Base-by-base conservation (phyloP, 1,284 basidiomycete genomes). In the Ceratobasidium sp. region DNA sequence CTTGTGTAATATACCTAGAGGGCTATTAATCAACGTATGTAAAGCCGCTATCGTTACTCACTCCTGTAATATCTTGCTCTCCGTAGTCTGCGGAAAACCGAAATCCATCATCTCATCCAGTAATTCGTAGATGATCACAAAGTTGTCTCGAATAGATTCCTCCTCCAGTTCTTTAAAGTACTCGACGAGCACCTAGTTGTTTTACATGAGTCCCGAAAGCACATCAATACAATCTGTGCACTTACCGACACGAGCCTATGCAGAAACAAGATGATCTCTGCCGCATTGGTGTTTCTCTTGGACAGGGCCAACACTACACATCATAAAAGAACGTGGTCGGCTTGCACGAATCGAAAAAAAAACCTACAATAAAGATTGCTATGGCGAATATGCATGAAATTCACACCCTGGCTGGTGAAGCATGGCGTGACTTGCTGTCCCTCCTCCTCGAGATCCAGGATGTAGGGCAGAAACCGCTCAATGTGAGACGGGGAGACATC, bases 21-120 rank as follows among this genome's bases (percentile, higher is more conserved):
- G 78, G 52, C 46, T 10, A 23, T 41, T 18, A 34, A 5, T 14
- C 5, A 9, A 28, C 46, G 23, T 5, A 30, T 30, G 50, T 71
- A 39, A 39, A 39, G 36, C 3, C 32, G 16, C 43, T 36, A 10
- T 14, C 32, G 30, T 57, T 1, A 85, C 91, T 77, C 76, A 94
- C 91, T 98, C 97, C 82, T 98, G 97, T 72, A 99, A 82, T 77
- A 99, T 99, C 86, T 99, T 99, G 85, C 92, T 96, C 84, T 99
- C 97, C 26, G 97, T 99, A 32, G 97, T 99, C 81, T 99, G 97
- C 0, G 97, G 97, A 80, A 94, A 98, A 14, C 97, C 97, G 83
- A 98, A 99, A 84, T 99, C 97, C 96, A 99, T 98, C 95, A 99
- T 98, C 85, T 99, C 97, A 79, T 99, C 97, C 83, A 99, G 87